Percentiles rank a stretch among this genome's conserved stretches.
Evolutionary conservation across 1,284 basidiomycete species (phyloP).

Genomic region (Puccinia horiana): DNA sequence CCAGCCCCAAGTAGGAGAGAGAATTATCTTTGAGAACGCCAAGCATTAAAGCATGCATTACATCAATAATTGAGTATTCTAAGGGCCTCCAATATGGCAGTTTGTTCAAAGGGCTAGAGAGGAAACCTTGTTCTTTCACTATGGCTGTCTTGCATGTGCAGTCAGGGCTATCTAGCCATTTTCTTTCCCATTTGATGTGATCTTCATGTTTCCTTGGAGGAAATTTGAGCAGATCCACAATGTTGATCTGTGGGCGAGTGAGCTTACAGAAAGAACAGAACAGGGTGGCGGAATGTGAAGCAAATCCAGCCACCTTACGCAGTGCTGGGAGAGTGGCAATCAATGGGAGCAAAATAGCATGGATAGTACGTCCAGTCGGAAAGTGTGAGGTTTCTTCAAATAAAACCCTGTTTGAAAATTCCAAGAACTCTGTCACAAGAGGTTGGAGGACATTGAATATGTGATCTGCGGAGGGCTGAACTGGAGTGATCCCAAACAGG

Average conservation of each 20-base stretch:
- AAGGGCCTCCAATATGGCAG: constrained; percentile 29
- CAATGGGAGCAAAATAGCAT: constrained; percentile 5
- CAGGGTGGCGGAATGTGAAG: not conserved
- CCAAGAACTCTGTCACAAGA: not conserved
- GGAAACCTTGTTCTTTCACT: constrained; percentile 13
- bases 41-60: constrained; percentile 24
- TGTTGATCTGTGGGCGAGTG: not conserved
- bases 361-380: not conserved
- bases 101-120: constrained; percentile 12
- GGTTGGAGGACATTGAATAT: constrained; percentile 15
- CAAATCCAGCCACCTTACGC: constrained; percentile 33
- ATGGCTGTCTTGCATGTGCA: not conserved
- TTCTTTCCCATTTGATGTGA: not conserved
- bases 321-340: constrained; percentile 25
- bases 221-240: not conserved
- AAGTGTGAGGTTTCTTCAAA: not conserved
- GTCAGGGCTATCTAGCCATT: not conserved
- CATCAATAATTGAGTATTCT: not conserved
- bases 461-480: constrained; percentile 7
- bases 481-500: constrained; percentile 8
- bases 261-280: not conserved
- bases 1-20: not conserved
- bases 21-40: constrained; percentile 28
- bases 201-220: constrained; percentile 2
- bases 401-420: not conserved